A percentile compares a stretch with the other conserved stretches of the same genome.
Evolutionary conservation across 768 basidiomycete species (phyloP).

Genomic region (Candolleomyces eurysporus): DNA sequence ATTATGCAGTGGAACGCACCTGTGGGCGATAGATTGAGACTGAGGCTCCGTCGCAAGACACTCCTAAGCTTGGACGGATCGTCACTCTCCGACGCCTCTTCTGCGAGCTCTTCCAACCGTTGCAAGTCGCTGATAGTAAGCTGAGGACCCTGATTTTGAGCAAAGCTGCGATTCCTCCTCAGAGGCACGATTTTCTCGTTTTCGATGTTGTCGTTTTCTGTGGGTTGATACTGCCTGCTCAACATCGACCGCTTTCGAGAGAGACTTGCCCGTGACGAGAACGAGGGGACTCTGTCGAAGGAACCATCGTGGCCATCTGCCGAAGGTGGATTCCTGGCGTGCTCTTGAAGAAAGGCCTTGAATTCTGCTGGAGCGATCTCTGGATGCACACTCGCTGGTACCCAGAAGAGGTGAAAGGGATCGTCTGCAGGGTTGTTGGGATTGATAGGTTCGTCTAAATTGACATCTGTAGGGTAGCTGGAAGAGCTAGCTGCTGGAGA

Average conservation of each 20-base stretch:
- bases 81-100: conserved; percentile 80
- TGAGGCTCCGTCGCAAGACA: conserved; percentile 81
- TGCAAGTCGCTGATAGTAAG: conserved; percentile 94
- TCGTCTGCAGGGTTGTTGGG: conserved; percentile 57
- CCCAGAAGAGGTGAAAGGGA: conserved; percentile 95
- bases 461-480: conserved; percentile 15
- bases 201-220: conserved; percentile 69
- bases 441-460: conserved; percentile 21
- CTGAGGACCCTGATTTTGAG: conserved; percentile 68
- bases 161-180: conserved; percentile 66
- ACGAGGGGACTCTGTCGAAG: conserved; percentile 28
- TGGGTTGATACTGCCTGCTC: conserved; percentile 87
- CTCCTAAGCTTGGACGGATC: conserved; percentile 80
- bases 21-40: conserved; percentile 81
- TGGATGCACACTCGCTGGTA: conserved; percentile 93
- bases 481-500: conserved; percentile 22
- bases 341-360: conserved; percentile 91
- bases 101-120: conserved; percentile 87
- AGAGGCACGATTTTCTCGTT: conserved; percentile 65
- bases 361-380: conserved; percentile 98
- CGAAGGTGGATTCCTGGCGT: conserved; percentile 63
- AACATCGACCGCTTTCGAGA: conserved; percentile 91
- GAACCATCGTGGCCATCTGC: conserved; percentile 41
- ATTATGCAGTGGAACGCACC: conserved; percentile 51
- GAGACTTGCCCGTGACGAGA: conserved; percentile 47